Evolutionary conservation across 371 early-diverging fungal species (phyloP).

Genomic region (Mucor indicus): DNA sequence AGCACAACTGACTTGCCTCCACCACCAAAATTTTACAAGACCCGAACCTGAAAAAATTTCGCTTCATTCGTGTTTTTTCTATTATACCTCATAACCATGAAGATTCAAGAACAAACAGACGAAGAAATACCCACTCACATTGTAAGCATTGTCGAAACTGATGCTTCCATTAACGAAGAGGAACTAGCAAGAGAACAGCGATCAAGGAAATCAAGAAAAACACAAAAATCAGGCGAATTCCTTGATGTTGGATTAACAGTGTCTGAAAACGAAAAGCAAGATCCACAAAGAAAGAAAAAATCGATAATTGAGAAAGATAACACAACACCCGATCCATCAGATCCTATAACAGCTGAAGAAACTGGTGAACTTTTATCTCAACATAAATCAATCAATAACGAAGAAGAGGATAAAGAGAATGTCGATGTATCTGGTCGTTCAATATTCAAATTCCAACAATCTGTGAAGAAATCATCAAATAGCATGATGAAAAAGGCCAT

Average conservation of each 20-base stretch:
- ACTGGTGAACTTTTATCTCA: conserved; percentile 9
- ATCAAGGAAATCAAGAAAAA: conserved; percentile 10
- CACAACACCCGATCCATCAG: conserved; percentile 1
- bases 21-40: too few relatives aligned
- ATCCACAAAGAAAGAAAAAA: background rate
- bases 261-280: too few relatives aligned
- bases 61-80: background rate
- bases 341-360: conserved; percentile 7
- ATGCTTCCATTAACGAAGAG: conserved; percentile 35
- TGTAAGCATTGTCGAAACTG: conserved; percentile 29
- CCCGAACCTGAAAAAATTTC: too few relatives aligned
- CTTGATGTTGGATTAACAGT: conserved; percentile 24
- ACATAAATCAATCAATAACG: conserved; percentile 2
- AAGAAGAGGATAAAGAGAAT: conserved; percentile 27
- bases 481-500: conserved; percentile 39
- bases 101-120: conserved; percentile 28
- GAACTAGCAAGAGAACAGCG: conserved; percentile 26
- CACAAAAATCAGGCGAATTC: background rate
- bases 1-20: too few relatives aligned
- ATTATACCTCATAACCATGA: conserved; percentile 3
- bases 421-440: conserved; percentile 30
- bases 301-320: background rate
- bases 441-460: conserved; percentile 31
- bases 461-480: conserved; percentile 20
- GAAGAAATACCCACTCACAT: conserved; percentile 55